Percentiles rank a stretch among this genome's conserved stretches.
phyloP scores from a whole-genome alignment of 2,329 filamentous ascomycete species.

The Pezicula radicicola region DNA sequence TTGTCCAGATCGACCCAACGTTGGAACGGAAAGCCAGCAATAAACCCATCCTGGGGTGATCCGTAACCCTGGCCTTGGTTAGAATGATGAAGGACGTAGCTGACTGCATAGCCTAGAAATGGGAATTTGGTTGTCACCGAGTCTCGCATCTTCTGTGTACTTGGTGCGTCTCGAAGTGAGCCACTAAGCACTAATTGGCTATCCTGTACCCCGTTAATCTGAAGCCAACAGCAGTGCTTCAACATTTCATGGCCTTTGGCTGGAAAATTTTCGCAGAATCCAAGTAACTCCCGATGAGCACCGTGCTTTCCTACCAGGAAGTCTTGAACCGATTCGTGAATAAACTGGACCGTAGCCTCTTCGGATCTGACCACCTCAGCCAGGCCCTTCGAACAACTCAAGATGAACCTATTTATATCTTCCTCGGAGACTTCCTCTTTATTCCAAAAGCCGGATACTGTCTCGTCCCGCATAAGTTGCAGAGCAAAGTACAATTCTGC shows the following conservation, averaged over 20 bases:
- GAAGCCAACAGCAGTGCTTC: slow-evolving; percentile 39
- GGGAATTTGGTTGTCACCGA: background rate
- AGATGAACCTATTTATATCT: slow-evolving; percentile 28
- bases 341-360: slow-evolving; percentile 32
- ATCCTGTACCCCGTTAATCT: slow-evolving; percentile 27
- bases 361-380: slow-evolving; percentile 29
- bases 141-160: background rate
- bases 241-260: slow-evolving; percentile 35
- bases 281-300: slow-evolving; percentile 28
- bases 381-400: slow-evolving; percentile 37
- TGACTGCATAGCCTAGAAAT: background rate
- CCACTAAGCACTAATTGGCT: background rate
- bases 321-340: slow-evolving; percentile 33
- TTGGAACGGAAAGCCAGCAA: background rate
- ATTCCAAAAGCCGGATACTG: slow-evolving; percentile 25
- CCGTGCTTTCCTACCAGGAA: slow-evolving; percentile 34
- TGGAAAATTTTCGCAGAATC: slow-evolving; percentile 28
- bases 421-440: slow-evolving; percentile 18
- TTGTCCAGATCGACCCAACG: background rate
- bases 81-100: background rate
- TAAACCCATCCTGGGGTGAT: background rate
- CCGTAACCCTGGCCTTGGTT: background rate
- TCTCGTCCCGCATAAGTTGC: too few relatives aligned
- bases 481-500: slow-evolving; percentile 44
- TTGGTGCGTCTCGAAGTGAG: background rate